Conservation (phyloP, 2,329 filamentous ascomycete species). For the Macrophomina tecta region DNA sequence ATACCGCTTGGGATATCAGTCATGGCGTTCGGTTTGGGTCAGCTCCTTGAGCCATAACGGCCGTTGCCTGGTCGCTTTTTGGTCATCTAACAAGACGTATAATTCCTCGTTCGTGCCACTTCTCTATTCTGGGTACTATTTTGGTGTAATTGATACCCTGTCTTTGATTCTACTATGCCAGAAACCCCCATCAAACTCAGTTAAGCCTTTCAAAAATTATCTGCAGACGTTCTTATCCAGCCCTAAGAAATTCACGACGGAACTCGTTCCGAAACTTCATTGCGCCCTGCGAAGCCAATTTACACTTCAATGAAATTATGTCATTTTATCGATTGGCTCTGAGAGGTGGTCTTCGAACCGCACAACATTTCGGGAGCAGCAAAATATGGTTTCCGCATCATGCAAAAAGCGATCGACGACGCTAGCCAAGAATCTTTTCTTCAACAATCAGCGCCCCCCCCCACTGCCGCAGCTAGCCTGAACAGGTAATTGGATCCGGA, state of each 20-base stretch:
- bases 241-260: no score
- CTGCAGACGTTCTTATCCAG: no score
- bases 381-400: no score
- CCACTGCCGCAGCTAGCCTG: constrained; percentile 12
- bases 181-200: no score
- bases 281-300: no score
- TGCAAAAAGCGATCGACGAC: neutral
- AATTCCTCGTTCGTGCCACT: neutral
- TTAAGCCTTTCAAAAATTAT: no score
- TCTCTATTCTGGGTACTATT: neutral
- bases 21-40: neutral
- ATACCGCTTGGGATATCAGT: neutral
- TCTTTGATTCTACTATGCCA: neutral
- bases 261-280: no score
- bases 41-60: constrained; percentile 1
- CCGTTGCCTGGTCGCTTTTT: neutral
- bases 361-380: no score
- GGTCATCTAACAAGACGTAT: neutral
- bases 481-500: constrained; percentile 15
- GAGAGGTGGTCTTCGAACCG: no score
- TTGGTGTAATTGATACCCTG: no score
- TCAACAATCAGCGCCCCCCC: constrained; percentile 1
- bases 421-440: constrained; percentile 10
- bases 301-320: no score
- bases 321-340: no score